Evolutionary conservation across 2,329 filamentous ascomycete genomes (phyloP), one percentile per base, ranked within the genome.

Genomic region (Aureobasidium mangrovei): DNA sequence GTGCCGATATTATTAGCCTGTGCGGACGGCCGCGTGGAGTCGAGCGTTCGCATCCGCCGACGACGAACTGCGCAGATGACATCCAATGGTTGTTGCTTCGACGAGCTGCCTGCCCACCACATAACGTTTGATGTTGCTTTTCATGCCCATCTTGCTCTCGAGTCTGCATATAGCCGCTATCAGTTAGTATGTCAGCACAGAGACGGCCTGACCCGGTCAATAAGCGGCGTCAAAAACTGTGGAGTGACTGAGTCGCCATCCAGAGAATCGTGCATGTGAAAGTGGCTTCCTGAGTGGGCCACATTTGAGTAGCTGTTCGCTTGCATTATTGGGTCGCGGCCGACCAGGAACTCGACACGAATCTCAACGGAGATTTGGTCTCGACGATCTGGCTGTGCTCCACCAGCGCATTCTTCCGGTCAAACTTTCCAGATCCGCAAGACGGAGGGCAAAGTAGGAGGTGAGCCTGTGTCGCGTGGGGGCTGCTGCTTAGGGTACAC

Each of bases 21-120:
- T 49, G 46, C 46, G 39, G 33, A 35, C 18, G n/a, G 46, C 46
- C 35, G 47, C 47, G 47, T 41, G 38, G 47, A 41, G 47, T 38
- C 47, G 41, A 28, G 38, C 47, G 47, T 42, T 51, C 47, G 47
- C 38, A 29, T 40, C 18, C 36, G 28, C 40, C 36, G 46, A 31
- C 35, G 24, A 33, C 8, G 27, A 18, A 18, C 24, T 31, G 8
- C 27, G 27, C 27, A n/a, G 32, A 33, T 36, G 46, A 49, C 46
- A 31, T 18, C 18, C 18, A 18, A 18, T 18, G 18, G 18, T 32
- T 33, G 35, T 49, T 39, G 35, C 35, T 49, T 40, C 46, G 45
- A 35, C 45, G 33, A 18, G 18, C 1, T 18, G 18, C 1, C 18
- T 18, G 18, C 18, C 18, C 18, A 18, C 18, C 18, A 18, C 18